Evolutionary conservation across 805 yeast species (phyloP).

Genomic region (Yarrowia porcina): DNA sequence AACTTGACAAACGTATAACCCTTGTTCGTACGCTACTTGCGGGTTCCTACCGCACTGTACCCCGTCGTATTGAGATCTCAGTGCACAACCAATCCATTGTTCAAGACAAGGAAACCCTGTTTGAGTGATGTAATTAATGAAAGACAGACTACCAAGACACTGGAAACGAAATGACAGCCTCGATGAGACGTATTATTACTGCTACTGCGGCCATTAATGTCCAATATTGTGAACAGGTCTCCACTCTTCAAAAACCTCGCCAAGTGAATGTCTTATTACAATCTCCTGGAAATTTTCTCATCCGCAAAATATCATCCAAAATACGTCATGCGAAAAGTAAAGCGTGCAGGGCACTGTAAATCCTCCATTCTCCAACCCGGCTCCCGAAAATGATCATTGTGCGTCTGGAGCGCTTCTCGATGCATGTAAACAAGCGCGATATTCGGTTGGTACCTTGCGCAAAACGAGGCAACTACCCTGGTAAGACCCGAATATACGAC

Average conservation of each 20-base stretch:
- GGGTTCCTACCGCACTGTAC: conserved; percentile 6
- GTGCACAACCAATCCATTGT: conserved; percentile 1
- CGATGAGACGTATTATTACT: background rate
- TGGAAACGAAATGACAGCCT: background rate
- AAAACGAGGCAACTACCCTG: too few species aligned
- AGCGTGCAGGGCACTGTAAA: conserved; percentile 4
- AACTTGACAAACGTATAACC: too few species aligned
- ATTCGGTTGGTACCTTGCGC: conserved; percentile 12
- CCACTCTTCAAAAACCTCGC: too few species aligned
- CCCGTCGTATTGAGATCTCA: background rate
- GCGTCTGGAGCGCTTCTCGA: conserved; percentile 16
- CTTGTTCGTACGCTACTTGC: too few species aligned
- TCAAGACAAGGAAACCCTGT: background rate
- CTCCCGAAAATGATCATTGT: background rate
- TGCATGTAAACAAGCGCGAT: conserved; percentile 3
- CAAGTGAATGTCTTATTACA: too few species aligned
- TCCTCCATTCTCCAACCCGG: background rate
- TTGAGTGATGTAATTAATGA: background rate
- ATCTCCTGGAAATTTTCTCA: too few species aligned
- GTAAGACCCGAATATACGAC: too few species aligned
- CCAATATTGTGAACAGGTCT: background rate
- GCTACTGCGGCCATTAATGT: too few species aligned
- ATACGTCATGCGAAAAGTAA: background rate
- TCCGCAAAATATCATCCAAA: too few species aligned
- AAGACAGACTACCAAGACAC: background rate